Conservation (phyloP, 768 basidiomycete species). For the Porphyrellus cyaneotinctus region DNA sequence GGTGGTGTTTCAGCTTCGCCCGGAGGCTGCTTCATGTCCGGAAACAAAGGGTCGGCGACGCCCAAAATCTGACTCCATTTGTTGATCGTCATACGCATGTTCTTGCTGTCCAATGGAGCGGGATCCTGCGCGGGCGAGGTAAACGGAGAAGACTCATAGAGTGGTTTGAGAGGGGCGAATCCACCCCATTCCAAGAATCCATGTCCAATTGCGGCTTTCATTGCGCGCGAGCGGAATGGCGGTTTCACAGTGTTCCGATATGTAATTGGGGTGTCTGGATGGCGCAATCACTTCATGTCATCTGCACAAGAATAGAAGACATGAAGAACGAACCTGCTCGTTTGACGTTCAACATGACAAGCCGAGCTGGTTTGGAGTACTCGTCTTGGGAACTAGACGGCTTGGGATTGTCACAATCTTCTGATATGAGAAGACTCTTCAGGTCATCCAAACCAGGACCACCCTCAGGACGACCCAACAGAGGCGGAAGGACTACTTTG, state of each 20-base stretch:
- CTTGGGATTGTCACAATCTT: not conserved
- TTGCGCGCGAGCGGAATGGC: conserved; percentile 26
- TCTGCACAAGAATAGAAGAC: not conserved
- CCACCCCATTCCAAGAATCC: conserved; percentile 32
- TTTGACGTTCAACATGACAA: conserved; percentile 15
- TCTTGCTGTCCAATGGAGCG: conserved; percentile 15
- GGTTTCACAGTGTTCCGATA: conserved; percentile 24
- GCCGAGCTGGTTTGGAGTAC: conserved; percentile 4
- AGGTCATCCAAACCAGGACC: conserved; percentile 34
- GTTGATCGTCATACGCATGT: conserved; percentile 32
- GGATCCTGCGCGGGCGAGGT: conserved; percentile 12
- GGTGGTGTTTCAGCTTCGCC: conserved; percentile 1
- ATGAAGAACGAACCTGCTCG: conserved; percentile 23
- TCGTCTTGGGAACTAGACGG: conserved; percentile 5
- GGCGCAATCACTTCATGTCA: not conserved
- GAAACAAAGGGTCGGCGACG: conserved; percentile 30
- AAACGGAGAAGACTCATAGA: conserved; percentile 29
- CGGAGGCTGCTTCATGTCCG: conserved; percentile 23
- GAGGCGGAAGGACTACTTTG: conserved; percentile 29
- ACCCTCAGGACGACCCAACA: conserved; percentile 22
- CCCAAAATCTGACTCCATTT: conserved; percentile 34
- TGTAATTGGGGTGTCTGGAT: conserved; percentile 15
- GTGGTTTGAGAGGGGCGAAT: conserved; percentile 28
- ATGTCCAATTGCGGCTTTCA: conserved; percentile 30
- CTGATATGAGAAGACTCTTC: conserved; percentile 23